Conservation (phyloP, 2,329 filamentous ascomycete species). For the Mollisia scopiformis region DNA sequence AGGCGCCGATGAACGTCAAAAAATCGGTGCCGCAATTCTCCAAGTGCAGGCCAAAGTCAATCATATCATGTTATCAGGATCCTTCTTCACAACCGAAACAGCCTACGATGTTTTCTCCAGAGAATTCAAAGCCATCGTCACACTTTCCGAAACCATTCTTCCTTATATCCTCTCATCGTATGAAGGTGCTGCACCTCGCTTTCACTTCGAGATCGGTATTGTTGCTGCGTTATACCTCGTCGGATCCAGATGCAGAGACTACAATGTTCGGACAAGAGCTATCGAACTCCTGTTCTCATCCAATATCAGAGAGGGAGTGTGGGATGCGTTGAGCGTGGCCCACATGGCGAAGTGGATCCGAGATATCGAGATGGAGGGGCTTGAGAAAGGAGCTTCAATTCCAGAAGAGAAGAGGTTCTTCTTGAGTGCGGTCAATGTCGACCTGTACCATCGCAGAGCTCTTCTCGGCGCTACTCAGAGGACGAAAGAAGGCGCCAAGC, state of each 20-base stretch:
- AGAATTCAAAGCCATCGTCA: conserved; percentile 18
- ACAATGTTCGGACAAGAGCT: conserved; percentile 13
- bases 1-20: conserved; percentile 1
- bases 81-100: conserved; percentile 18
- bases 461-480: conserved; percentile 13
- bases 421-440: conserved; percentile 16
- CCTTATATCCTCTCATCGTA: conserved; percentile 10
- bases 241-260: conserved; percentile 15
- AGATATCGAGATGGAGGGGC: conserved; percentile 13
- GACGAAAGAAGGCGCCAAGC: conserved; percentile 1
- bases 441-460: conserved; percentile 13
- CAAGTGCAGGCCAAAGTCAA: conserved; percentile 11
- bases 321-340: conserved; percentile 19
- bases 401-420: conserved; percentile 19
- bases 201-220: conserved; percentile 19
- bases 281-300: conserved; percentile 18
- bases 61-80: conserved; percentile 19
- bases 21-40: conserved; percentile 5
- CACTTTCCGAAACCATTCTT: conserved; percentile 4
- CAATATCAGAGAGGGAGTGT: conserved; percentile 18
- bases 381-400: conserved; percentile 1
- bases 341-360: conserved; percentile 21
- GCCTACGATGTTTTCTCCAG: conserved; percentile 20
- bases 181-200: conserved; percentile 5
- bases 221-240: conserved; percentile 22